phyloP scores from a whole-genome alignment of 768 basidiomycete genomes.

The Tylopilus plumbeoviolaceoides region DNA sequence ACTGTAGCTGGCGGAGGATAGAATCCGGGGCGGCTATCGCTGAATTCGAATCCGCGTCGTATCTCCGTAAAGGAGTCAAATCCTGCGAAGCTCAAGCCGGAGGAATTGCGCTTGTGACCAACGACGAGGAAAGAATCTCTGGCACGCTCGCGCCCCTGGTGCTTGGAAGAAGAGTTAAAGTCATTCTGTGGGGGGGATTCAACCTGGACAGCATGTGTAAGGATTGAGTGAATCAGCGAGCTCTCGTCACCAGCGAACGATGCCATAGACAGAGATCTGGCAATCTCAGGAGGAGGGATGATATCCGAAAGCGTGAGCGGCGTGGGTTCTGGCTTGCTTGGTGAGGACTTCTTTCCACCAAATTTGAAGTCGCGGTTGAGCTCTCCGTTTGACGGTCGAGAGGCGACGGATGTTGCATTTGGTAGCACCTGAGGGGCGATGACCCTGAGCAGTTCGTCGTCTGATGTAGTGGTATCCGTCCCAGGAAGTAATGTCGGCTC shows the following conservation, averaged over 20 bases:
- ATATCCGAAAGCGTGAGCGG: constrained; percentile 66
- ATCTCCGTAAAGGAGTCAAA: constrained; percentile 76
- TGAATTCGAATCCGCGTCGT: constrained; percentile 75
- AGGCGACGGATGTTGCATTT: constrained; percentile 32
- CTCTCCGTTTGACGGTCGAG: constrained; percentile 57
- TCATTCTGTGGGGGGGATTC: constrained; percentile 36
- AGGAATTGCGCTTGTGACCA: constrained; percentile 37
- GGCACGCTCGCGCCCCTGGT: constrained; percentile 19
- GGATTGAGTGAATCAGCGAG: constrained; percentile 52
- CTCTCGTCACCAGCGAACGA: constrained; percentile 48
- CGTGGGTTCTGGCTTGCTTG: constrained; percentile 8
- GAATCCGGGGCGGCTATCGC: constrained; percentile 55
- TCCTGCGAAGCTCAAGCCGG: constrained; percentile 64
- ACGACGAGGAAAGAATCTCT: constrained; percentile 14
- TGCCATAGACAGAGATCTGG: constrained; percentile 43
- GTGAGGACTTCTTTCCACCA: constrained; percentile 43
- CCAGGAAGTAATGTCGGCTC: no score
- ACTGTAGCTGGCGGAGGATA: constrained; percentile 50
- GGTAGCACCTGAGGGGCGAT: constrained; percentile 16
- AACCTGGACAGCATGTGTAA: constrained; percentile 42
- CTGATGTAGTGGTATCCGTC: no score
- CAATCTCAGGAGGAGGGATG: constrained; percentile 60
- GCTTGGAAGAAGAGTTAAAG: constrained; percentile 44
- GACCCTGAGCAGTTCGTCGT: constrained; percentile 28
- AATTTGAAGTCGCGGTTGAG: constrained; percentile 74